Evolutionary conservation across 352 stramenopile genomes (phyloP), one percentile per base, ranked within the genome.

Genomic region (Phytopythium helicoides): DNA sequence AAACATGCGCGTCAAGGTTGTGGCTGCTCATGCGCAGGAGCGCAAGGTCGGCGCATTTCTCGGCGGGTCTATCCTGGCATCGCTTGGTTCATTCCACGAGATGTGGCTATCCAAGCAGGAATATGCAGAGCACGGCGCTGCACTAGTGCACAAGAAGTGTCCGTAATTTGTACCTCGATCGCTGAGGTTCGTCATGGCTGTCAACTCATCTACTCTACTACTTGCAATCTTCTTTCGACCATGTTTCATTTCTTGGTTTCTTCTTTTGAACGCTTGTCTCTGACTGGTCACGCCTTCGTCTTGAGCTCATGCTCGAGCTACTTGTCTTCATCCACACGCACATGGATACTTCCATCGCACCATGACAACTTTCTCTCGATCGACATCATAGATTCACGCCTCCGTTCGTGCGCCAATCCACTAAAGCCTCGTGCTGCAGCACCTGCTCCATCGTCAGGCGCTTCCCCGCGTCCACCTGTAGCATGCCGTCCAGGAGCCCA

Each of bases 101-200:
- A 99, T 99, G 96, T 99, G 96, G 96, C 97, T 99, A 61, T 98
- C 94, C 33, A 99, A 98, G 71, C 81, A 84, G n/a, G 97, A 99
- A 75, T 99, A 99, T 60, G 96, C 98, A 21, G 97, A 99, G 74
- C 92, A 96, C 66, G 97, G 97, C 21, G 80, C 95, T 31, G 75
- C 85, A 5, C 96, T 99, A 62, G 95, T 99, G 39, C 95, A 99
- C 81, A 95, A 97, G 58, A 99, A 99, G 71, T 99, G 95, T 59
- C 80, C 80, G 12, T 89, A 65, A 48, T 28, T 6, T 25, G 15
- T 19, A 22, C 22, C 9, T 33, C 28, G 9, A 9, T 9, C 28
- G 9, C 28, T 10, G 28, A 33, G n/a, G n/a, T n/a, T n/a, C n/a
- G n/a, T n/a, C n/a, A 10, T 33, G 28, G 28, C 28, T 9, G 28